Evolutionary conservation across 2,329 filamentous ascomycete species (phyloP), one percentile per base, ranked within the genome.

Genomic region (Fusarium irregulare): DNA sequence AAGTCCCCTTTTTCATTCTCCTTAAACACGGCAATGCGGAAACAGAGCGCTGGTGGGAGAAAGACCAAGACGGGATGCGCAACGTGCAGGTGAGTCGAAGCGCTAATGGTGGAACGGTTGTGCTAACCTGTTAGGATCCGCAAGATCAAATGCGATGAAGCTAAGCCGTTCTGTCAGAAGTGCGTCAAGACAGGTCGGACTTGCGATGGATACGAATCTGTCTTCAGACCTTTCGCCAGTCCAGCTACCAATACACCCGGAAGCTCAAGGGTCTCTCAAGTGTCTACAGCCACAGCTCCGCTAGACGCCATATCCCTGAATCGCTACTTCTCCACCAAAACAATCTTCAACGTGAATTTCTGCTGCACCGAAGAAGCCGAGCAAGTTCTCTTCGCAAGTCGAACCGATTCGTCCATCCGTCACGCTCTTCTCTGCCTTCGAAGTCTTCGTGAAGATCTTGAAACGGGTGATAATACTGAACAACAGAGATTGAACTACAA

Each of bases 41-140:
- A 18, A 11, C 2, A 8, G 18, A 37, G 5, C 1, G 20, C 4
- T 4, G n/a, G 70, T 49, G 66, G 51, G 18, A 54, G 75, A 20
- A 83, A 82, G 56, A 80, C 82, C 18, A 83, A 82, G 63, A 83
- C 80, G 16, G 81, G 81, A 49, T 83, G 81, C 72, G 71, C 64
- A 71, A 83, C 81, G 54, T 83, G 81, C 79, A 80, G 80, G 81
- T 25, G 79, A 78, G 3, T 25, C 9, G 25, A 25, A 9, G 25
- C 25, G 16, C 10, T 11, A 12, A 3, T 6, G 49, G n/a, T 27
- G 27, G 9, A 27, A 27, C 11, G 0, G 5, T 16, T 16, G 32
- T 44, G 20, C 57, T 56, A 2, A 63, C 10, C 4, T 1, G 0
- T 68, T 58, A 81, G 79, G 50, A 78, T 75, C n/a, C 72, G 80